Evolutionary conservation across 768 basidiomycete genomes (phyloP), one percentile per base, ranked within the genome.

Genomic region (Flagelloscypha sp.): DNA sequence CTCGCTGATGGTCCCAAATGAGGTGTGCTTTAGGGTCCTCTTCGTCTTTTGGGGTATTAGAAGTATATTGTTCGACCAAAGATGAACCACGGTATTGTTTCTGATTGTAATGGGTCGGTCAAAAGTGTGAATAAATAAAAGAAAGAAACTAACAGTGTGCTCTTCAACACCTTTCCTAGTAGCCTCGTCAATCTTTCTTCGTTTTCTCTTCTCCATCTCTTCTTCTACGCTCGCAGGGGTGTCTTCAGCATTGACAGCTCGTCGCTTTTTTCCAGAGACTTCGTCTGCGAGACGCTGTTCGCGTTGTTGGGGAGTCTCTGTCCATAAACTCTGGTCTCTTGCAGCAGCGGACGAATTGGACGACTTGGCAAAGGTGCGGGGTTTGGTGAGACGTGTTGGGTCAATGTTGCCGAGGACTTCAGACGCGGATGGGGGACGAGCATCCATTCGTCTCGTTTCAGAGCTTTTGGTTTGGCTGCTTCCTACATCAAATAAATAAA

Each of bases 401-500:
- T 99, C 94, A 22, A 94, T 73, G 12, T 74, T 80, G 30, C 72
- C 73, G 4, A 93, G 66, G 9, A 94, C 57, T 42, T 85, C 84
- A 2, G 84, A 79, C 1, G 79, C 74, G 13, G 81, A 76, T 0
- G 95, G 94, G 94, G 94, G 1, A 84, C 83, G 29, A 98, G 70
- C 95, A 99, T 99, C 95, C 95, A 99, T 55, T 93, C 92, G 13
- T 97, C 88, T 27, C 95, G 76, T 55, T 88, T 64, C 24, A 77
- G 62, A 24, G 72, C 70, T 55, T 89, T 90, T 8, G 85, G 85
- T 47, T 83, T 80, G 8, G 67, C 60, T 2, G 79, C 83, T 64
- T 85, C 89, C 76, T 84, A 47, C 7, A 12, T 21, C 10, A 23
- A 24, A 28, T 24, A 28, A 10, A 28, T 17, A 24, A 11, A n/a